phyloP scores from a whole-genome alignment of 192 early-diverging fungal species.

The Dimargaris cristalligena region DNA sequence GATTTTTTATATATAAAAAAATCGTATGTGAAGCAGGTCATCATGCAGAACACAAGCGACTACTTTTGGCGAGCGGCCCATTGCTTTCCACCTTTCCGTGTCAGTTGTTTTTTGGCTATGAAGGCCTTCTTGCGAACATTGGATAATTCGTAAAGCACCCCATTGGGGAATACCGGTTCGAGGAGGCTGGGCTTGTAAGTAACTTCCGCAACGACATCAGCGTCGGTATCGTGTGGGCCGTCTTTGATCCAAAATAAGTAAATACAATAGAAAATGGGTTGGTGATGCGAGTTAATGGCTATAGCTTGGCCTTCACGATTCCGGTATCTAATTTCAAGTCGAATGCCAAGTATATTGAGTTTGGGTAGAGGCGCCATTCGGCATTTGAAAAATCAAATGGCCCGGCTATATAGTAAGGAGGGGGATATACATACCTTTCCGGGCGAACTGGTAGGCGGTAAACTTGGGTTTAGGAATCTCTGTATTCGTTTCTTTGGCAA shows the following conservation, averaged over 20 bases:
- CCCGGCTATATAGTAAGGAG: not conserved
- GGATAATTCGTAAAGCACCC: not conserved
- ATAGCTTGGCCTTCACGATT: not conserved
- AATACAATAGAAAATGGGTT: too few relatives aligned
- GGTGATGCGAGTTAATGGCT: not conserved
- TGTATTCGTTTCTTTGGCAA: not conserved
- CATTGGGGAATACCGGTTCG: slow-evolving; percentile 2
- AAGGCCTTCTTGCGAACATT: slow-evolving; percentile 4
- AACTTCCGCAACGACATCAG: not conserved
- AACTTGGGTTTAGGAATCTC: not conserved
- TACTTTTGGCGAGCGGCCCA: too few relatives aligned
- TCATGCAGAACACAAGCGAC: too few relatives aligned
- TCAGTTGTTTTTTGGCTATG: not conserved
- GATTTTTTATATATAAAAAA: too few relatives aligned
- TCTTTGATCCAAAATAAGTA: not conserved
- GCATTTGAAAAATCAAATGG: not conserved
- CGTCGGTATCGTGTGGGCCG: not conserved
- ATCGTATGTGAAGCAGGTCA: too few relatives aligned
- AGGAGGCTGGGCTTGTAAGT: slow-evolving; percentile 5
- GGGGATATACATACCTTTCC: not conserved
- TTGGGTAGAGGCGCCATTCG: not conserved
- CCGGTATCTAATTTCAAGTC: not conserved
- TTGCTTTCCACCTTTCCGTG: too few relatives aligned
- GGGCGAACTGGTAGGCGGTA: not conserved
- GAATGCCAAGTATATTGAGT: not conserved